phyloP scores from a whole-genome alignment of 2,329 filamentous ascomycete species.

The Xylariaceae sp. region DNA sequence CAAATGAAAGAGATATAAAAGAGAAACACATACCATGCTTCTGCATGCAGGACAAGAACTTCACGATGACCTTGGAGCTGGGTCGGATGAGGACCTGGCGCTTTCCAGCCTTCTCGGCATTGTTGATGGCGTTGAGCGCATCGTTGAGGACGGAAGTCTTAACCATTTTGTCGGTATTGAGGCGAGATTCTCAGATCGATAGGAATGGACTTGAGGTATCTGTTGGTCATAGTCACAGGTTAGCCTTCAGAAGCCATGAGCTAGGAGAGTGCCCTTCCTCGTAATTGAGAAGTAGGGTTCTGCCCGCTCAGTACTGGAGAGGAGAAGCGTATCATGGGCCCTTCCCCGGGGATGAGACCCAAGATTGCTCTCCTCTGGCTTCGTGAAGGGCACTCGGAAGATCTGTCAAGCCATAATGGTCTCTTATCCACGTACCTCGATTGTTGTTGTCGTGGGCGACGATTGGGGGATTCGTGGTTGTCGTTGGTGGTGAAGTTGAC shows the following conservation, averaged over 20 bases:
- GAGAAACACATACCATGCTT: slow-evolving; percentile 79
- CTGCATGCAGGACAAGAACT: slow-evolving; percentile 99
- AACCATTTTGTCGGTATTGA: slow-evolving; percentile 82
- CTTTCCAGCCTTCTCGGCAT: slow-evolving; percentile 99
- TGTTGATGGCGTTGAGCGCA: slow-evolving; percentile 99
- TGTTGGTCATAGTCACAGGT: slow-evolving; percentile 42
- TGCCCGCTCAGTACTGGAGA: slow-evolving; percentile 62
- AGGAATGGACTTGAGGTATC: slow-evolving; percentile 59
- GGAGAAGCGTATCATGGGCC: slow-evolving; percentile 56
- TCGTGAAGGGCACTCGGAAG: slow-evolving; percentile 36
- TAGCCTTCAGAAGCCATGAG: slow-evolving; percentile 61
- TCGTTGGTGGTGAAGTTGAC: slow-evolving; percentile 24
- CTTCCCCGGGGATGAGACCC: background rate
- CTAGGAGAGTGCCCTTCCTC: slow-evolving; percentile 66
- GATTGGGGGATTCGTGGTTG: slow-evolving; percentile 8
- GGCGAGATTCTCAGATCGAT: slow-evolving; percentile 76
- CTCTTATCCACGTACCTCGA: slow-evolving; percentile 41
- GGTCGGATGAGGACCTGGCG: slow-evolving; percentile 98
- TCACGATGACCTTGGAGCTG: slow-evolving; percentile 98
- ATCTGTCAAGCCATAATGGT: slow-evolving; percentile 29
- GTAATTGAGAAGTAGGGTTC: slow-evolving; percentile 56
- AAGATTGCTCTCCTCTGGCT: slow-evolving; percentile 61
- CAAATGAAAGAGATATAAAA: slow-evolving; percentile 2
- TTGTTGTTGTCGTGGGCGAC: slow-evolving; percentile 14
- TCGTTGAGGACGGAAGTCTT: slow-evolving; percentile 99